Evolutionary conservation across 208 protist genomes (phyloP).

Genomic region (Phytomonas francai): DNA sequence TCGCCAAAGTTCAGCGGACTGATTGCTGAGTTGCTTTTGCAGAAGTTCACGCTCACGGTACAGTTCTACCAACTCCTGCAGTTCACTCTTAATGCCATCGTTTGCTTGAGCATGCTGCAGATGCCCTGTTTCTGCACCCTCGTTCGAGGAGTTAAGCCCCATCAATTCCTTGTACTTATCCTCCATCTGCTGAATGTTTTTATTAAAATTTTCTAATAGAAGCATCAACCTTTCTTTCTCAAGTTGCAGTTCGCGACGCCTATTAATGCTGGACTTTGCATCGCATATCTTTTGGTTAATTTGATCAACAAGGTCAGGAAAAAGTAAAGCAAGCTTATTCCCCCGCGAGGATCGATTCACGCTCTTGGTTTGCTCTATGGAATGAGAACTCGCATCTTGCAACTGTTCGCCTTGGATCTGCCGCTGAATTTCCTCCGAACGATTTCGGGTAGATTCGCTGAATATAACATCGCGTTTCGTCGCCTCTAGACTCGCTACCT

Average conservation of each 20-base stretch:
- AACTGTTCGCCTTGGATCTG: conserved; percentile 13
- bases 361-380: neutral
- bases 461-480: conserved; percentile 35
- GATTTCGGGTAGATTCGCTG: conserved; percentile 16
- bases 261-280: conserved; percentile 19
- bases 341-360: neutral
- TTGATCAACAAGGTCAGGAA: conserved; percentile 46
- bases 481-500: conserved; percentile 48
- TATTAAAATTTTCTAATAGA: conserved; percentile 15
- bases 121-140: conserved; percentile 19
- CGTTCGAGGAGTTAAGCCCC: conserved; percentile 25
- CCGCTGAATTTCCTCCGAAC: conserved; percentile 20
- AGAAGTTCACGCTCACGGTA: conserved; percentile 40
- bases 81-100: conserved; percentile 23
- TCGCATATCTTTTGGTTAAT: conserved; percentile 41
- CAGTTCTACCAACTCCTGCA: conserved; percentile 17
- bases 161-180: conserved; percentile 21
- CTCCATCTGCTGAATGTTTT: conserved; percentile 18
- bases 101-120: conserved; percentile 17
- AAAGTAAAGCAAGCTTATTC: neutral
- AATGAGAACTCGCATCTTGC: neutral
- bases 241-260: conserved; percentile 20
- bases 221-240: conserved; percentile 27
- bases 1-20: conserved; percentile 37
- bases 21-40: conserved; percentile 27